Conservation (phyloP, 2,329 filamentous ascomycete species). For the Waltergamsia citrina region DNA sequence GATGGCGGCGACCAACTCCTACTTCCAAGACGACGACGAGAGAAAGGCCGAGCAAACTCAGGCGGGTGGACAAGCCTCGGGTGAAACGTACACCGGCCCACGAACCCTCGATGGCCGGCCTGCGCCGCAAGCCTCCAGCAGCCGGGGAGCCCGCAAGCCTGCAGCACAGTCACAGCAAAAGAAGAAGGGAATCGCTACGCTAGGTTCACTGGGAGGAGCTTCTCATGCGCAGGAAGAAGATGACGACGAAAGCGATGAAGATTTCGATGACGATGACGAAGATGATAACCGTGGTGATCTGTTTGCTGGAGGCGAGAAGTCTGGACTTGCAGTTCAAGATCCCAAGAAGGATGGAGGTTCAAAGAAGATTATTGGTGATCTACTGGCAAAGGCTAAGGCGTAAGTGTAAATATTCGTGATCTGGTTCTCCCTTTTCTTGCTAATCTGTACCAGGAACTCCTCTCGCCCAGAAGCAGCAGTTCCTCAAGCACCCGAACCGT, state of each 20-base stretch:
- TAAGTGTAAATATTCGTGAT: slow-evolving; percentile 24
- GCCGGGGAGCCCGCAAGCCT: slow-evolving; percentile 23
- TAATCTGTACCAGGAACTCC: slow-evolving; percentile 42
- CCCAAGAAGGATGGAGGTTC: slow-evolving; percentile 37
- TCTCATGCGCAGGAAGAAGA: slow-evolving; percentile 44
- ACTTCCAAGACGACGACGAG: slow-evolving; percentile 50
- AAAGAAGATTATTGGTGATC: slow-evolving; percentile 50
- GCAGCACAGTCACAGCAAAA: slow-evolving; percentile 32
- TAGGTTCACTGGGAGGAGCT: slow-evolving; percentile 44
- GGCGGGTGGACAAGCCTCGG: slow-evolving; percentile 25
- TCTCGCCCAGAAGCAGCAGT: slow-evolving; percentile 38
- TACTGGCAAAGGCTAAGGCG: slow-evolving; percentile 55
- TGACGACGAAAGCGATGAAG: slow-evolving; percentile 51
- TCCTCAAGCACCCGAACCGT: slow-evolving; percentile 38
- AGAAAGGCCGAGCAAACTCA: slow-evolving; percentile 28
- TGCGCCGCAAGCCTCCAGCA: slow-evolving; percentile 30
- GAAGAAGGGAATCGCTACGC: slow-evolving; percentile 51
- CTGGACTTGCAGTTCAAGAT: slow-evolving; percentile 59
- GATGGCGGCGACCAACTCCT: slow-evolving; percentile 50
- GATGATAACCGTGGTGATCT: slow-evolving; percentile 55
- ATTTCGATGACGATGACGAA: slow-evolving; percentile 44
- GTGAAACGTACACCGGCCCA: slow-evolving; percentile 46
- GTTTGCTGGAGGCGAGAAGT: slow-evolving; percentile 82
- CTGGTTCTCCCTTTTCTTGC: slow-evolving; percentile 6
- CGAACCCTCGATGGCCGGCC: slow-evolving; percentile 55